Base-by-base conservation (phyloP, 805 yeast genomes). In the Zygoascus tannicola region DNA sequence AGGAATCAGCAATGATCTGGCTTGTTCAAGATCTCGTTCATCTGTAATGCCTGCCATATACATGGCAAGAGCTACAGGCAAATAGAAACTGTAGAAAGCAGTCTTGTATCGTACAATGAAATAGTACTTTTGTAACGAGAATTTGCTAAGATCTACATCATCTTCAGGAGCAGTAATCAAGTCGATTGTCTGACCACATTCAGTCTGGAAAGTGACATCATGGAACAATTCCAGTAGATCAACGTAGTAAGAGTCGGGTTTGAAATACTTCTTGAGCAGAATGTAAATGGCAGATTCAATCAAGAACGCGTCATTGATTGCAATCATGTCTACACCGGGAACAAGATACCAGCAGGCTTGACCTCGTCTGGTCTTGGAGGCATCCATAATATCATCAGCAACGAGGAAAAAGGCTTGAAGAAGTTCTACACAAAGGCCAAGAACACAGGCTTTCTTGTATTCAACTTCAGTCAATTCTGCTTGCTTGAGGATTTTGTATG, bases 361-460 rank as follows among this genome's bases (percentile, higher is more conserved):
- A 48, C 97, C 98, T 65, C 98, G 81, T 74, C 98, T 84, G 35
- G 98, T 92, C 64, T 85, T 82, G 28, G 95, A 84, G 54, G 79
- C 78, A 65, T 92, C 98, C 98, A 92, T 92, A 79, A 92, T 92
- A 63, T 92, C 98, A 64, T 92, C 98, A 26, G 97, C 94, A 45
- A 92, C 97, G 57, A 92, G 74, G 73, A 92, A 92, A 64, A 85
- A 92, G 1, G 97, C 97, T 68, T 90, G 98, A 55, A 90, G 72
- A 20, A 92, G 73, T 69, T 92, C 98, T 54, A 92, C 78, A 55
- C 86, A 74, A 98, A 98, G 92, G 19, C 98, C 98, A 52, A 92
- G 73, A 40, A 88, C 69, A 7, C 97, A 92, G 32, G 85, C 84
- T 57, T 79, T 81, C 63, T 77, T 77, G 70, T 87, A 90, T 59